Base-by-base conservation (phyloP, 306 rosid species). In the Parietaria judaica region DNA sequence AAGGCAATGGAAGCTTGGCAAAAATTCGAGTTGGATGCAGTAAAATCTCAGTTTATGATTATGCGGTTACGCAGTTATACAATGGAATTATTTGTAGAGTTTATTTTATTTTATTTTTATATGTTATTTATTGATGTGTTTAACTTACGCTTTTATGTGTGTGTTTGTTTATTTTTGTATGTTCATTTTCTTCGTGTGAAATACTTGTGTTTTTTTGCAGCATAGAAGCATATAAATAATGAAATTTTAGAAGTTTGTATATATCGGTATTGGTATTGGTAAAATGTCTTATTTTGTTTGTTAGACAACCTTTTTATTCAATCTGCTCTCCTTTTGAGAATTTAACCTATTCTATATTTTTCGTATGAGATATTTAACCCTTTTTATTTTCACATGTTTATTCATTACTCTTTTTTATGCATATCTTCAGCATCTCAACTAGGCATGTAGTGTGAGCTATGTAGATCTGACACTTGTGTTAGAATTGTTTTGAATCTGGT, bases 81-180 rank as follows among this genome's bases (percentile, higher is more conserved):
- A 23, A 23, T 23, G 2, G 31, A 23, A 23, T 23, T 23, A 23
- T 23, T 23, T 23, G 31, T 72, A 52, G 51, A 45, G 34, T 9
- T 65, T n/a, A n/a, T n/a, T 58, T 65, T 44, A 31, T 23, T 23
- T 23, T 23, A 1, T 23, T 23, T 23, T 23, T n/a, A n/a, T n/a
- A n/a, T n/a, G n/a, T n/a, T n/a, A 1, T 23, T 23, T 23, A 56
- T 70, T 53, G 58, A 66, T 68, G 67, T n/a, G 14, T 37, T 70
- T 58, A 35, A 63, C 55, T 65, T 72, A 50, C 64, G 58, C 58
- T 48, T 15, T 61, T 15, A 63, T 13, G 4, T 50, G 3, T 50
- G 23, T 51, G 49, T 47, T 8, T 60, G 50, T 17, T 60, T 12
- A n/a, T 38, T 2, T 56, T 56, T 9, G 10, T 36, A n/a, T 9